These are phyloP conservation scores for Hyparrhenia diplandra DNA, from an alignment of 176 grass and related monocot genomes.

Conservation along the genomic window DNA sequence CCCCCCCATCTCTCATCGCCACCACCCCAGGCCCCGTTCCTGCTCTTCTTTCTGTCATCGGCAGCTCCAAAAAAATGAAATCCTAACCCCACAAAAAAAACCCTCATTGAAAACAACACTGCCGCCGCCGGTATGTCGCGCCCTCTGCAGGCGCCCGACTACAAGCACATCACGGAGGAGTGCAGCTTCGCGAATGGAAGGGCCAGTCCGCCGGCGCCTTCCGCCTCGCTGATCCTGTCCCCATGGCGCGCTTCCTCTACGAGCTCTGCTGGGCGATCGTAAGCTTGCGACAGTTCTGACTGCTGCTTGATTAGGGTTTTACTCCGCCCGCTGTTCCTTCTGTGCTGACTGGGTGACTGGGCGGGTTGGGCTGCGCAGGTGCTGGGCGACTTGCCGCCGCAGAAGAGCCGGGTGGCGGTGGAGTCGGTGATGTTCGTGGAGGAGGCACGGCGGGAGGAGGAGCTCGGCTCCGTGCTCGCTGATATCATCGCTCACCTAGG, in stretches of 20 bases:
- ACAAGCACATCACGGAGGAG: conserved; percentile 74
- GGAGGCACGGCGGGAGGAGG: conserved; percentile 53
- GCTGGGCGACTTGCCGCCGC: conserved; percentile 70
- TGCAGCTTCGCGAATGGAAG: conserved; percentile 96
- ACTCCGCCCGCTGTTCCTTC: conserved; percentile 6
- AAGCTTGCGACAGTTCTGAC: conserved; percentile 18
- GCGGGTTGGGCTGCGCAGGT: conserved; percentile 42
- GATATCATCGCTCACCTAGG: conserved; percentile 96
- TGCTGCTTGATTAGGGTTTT: conserved; percentile 15
- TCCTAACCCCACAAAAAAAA: conserved; percentile 34
- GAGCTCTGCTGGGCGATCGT: conserved; percentile 95
- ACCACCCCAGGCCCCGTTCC: neutral
- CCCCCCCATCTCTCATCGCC: conserved; percentile 11
- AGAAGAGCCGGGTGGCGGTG: conserved; percentile 70
- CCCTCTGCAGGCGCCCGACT: conserved; percentile 55
- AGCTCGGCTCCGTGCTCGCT: conserved; percentile 64
- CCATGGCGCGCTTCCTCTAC: conserved; percentile 91
- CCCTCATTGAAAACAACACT: neutral
- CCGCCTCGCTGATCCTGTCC: conserved; percentile 76
- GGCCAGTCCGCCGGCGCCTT: conserved; percentile 48
- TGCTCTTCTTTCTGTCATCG: neutral
- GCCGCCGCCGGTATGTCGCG: conserved; percentile 28
- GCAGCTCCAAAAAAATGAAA: conserved; percentile 45
- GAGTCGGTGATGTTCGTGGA: conserved; percentile 75
- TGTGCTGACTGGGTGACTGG: conserved; percentile 18